Conservation (phyloP, 495 filamentous ascomycete species). For the Hypomontagnella submonticulosa region DNA sequence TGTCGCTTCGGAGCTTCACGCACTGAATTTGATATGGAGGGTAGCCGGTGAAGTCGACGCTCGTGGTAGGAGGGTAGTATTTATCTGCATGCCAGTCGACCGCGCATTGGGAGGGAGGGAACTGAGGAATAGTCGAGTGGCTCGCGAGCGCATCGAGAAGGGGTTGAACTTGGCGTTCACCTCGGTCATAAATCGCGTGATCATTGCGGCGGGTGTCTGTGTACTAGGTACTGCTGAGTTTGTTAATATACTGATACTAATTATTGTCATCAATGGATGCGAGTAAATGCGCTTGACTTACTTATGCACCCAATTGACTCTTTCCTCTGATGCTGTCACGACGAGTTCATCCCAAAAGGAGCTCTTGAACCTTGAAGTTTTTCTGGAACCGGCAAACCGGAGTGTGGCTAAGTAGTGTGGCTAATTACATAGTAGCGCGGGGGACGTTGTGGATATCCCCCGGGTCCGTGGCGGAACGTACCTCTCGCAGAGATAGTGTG, state of each 20-base stretch:
- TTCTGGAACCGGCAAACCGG: slow-evolving; percentile 25
- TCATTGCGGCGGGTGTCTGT: slow-evolving; percentile 68
- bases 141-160: slow-evolving; percentile 78
- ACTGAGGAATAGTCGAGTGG: slow-evolving; percentile 86
- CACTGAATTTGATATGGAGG: slow-evolving; percentile 85
- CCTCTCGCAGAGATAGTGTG: too few species aligned
- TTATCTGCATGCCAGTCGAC: slow-evolving; percentile 75
- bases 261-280: too few species aligned
- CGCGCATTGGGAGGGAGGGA: slow-evolving; percentile 85
- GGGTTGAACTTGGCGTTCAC: slow-evolving; percentile 91
- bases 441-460: too few species aligned
- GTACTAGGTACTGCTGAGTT: background rate
- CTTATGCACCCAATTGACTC: slow-evolving; percentile 16
- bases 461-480: too few species aligned
- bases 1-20: slow-evolving; percentile 44
- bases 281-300: slow-evolving; percentile 5
- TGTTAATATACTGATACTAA: background rate
- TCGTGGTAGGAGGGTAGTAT: slow-evolving; percentile 79
- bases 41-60: slow-evolving; percentile 68
- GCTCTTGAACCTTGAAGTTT: slow-evolving; percentile 30
- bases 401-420: slow-evolving; percentile 16
- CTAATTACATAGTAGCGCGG: too few species aligned
- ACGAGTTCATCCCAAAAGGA: background rate
- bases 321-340: slow-evolving; percentile 2
- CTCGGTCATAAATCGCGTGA: slow-evolving; percentile 85